phyloP scores from a whole-genome alignment of 495 filamentous ascomycete genomes.

The Tricharina praecox region DNA sequence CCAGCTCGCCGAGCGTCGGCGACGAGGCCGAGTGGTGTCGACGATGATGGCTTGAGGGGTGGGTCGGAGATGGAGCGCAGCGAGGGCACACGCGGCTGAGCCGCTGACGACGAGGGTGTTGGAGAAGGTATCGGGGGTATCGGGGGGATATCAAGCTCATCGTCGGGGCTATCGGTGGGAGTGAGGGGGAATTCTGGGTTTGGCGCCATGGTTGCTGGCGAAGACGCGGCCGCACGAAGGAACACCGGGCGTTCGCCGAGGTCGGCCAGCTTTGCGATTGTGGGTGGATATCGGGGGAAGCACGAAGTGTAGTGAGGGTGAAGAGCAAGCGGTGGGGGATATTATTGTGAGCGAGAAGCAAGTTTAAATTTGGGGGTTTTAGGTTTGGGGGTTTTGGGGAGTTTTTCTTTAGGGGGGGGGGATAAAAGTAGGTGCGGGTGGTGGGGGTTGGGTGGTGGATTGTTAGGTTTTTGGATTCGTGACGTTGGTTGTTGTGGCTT shows the following conservation, averaged over 20 bases:
- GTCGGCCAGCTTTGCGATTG: background rate
- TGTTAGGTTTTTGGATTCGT: no score
- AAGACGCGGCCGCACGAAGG: background rate
- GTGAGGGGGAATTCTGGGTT: background rate
- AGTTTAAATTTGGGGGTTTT: no score
- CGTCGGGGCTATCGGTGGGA: background rate
- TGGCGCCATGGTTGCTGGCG: background rate
- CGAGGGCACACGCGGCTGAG: slow-evolving; percentile 32
- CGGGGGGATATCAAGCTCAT: background rate
- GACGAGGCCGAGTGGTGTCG: slow-evolving; percentile 63
- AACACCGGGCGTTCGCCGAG: background rate
- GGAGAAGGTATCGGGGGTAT: background rate
- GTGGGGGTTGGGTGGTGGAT: no score
- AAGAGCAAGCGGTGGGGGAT: no score
- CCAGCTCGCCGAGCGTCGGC: slow-evolving; percentile 63
- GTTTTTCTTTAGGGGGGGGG: no score
- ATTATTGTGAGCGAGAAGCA: no score
- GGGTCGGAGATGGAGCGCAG: slow-evolving; percentile 40
- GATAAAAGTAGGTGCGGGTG: no score
- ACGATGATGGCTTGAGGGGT: slow-evolving; percentile 43
- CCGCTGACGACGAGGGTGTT: background rate
- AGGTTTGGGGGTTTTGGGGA: no score
- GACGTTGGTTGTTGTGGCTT: no score
- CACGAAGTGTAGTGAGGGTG: no score
- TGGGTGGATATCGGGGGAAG: no score